Evolutionary conservation across 176 grass and related monocot genomes (phyloP).

Genomic region (barley (Hordeum vulgare)): MorexV3_pseudomolecules_assembly NC_058520.1:548225762-548226261

Average conservation of each 20-base stretch:
- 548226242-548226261: neutral
- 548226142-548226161: too few relatives aligned
- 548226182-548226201: too few relatives aligned
- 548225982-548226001: neutral
- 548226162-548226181: too few relatives aligned
- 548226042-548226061: neutral
- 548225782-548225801: neutral
- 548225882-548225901: neutral
- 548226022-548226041: neutral
- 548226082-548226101: neutral
- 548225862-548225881: neutral
- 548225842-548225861: neutral
- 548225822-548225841: neutral
- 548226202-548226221: neutral
- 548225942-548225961: neutral
- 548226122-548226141: too few relatives aligned
- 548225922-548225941: neutral
- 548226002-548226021: neutral
- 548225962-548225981: neutral
- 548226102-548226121: too few relatives aligned
- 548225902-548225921: neutral
- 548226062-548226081: neutral
- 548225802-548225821: neutral
- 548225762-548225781: slow-evolving; percentile 20
- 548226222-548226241: neutral